Base-by-base conservation (phyloP, 2,329 filamentous ascomycete species). In the Talaromyces islandicus region DNA sequence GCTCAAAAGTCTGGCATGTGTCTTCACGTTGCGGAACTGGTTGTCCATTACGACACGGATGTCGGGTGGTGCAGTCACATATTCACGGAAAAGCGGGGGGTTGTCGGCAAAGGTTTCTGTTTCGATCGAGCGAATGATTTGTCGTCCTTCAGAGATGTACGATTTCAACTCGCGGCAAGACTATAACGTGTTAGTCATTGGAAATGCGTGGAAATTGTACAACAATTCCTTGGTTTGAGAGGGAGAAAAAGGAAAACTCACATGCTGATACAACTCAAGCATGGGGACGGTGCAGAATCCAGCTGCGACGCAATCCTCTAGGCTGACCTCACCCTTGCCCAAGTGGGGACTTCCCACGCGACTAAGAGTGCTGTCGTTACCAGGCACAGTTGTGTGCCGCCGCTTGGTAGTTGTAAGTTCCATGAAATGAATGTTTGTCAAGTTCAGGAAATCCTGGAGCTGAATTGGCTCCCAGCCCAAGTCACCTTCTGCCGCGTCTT, bases 371-470 rank as follows among this genome's bases (percentile, higher is more conserved):
- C 48, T 68, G 50, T 67, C 70, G 62, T 67, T 76, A 50, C 81
- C 78, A 21, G 87, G 87, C 2, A 85, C 88, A 52, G 88, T 86
- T 0, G 93, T 97, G 67, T 95, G 89, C 59, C 94, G 85, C 65
- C 93, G 83, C 73, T 97, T 97, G 1, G 92, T 97, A 0, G 93
- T 96, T n/a, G 89, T 96, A 55, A 99, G 81, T 71, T 99, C 94
- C 90, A 99, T 97, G 77, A 99, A 99, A 58, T 92, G 90, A 68
- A 99, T 96, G 61, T 91, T 95, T 2, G 93, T 97, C 86, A 96
- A 87, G 64, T 95, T 91, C 51, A 99, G 78, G 75, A 99, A 99
- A 57, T 96, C 90, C 67, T 96, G 91, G 3, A 99, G 81, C 52
- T 92, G 89, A 58, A 96, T 92, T 24, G 82, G 80, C n/a, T 85